Evolutionary conservation across 1,284 basidiomycete species (phyloP).

Genomic region (Clitocybe nebularis): DNA sequence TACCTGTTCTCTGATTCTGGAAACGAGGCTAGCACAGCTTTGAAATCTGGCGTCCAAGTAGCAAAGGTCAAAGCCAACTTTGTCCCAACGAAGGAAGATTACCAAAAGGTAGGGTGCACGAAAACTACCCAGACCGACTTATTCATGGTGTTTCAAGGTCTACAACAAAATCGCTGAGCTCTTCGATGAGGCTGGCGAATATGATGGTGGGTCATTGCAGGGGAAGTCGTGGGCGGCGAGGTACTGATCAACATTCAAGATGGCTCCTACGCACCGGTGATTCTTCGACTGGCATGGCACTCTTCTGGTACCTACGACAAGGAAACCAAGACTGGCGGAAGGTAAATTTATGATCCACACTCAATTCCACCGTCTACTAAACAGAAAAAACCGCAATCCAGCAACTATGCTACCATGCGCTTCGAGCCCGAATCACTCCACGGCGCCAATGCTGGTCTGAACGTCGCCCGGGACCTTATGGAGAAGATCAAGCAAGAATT

Average conservation of each 20-base stretch:
- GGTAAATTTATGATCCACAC: constrained; percentile 38
- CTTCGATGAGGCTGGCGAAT: constrained; percentile 72
- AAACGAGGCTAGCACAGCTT: constrained; percentile 46
- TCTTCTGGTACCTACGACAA: constrained; percentile 90
- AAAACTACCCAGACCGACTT: too few relatives aligned
- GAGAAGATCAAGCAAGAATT: constrained; percentile 85
- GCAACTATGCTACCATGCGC: constrained; percentile 95
- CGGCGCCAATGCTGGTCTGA: constrained; percentile 84
- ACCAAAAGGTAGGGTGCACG: constrained; percentile 87
- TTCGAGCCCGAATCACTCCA: constrained; percentile 85
- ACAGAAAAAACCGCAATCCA: too few relatives aligned
- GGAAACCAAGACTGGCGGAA: constrained; percentile 82
- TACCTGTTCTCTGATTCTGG: constrained; percentile 52
- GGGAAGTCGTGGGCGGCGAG: background rate
- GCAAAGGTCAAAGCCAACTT: constrained; percentile 64
- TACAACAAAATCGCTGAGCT: constrained; percentile 82
- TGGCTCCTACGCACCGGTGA: constrained; percentile 87
- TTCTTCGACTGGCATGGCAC: constrained; percentile 95
- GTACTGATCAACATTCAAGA: constrained; percentile 45
- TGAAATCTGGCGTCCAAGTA: constrained; percentile 56
- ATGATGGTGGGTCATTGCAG: constrained; percentile 67
- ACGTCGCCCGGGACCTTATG: constrained; percentile 81
- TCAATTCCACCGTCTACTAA: background rate
- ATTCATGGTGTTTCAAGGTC: constrained; percentile 45
- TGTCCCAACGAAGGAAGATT: constrained; percentile 73